Base-by-base conservation (phyloP, 2,329 filamentous ascomycete genomes). In the Trichophyton mentagrophytes region DNA sequence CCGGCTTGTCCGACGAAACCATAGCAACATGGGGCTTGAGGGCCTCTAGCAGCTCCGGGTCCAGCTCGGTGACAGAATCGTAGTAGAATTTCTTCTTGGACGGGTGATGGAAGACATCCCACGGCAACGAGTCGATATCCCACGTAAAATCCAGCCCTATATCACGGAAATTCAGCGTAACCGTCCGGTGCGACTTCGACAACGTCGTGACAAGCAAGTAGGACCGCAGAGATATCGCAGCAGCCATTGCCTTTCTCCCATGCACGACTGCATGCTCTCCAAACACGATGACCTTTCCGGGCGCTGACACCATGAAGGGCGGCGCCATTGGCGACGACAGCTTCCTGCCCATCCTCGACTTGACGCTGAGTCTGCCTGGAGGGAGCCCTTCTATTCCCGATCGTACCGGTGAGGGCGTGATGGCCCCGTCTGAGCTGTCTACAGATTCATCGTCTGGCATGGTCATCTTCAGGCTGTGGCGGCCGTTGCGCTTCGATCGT, bases 261-360 rank as follows among this genome's bases (percentile, higher is more conserved):
- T 99, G 85, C 20, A 99, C 93, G n/a, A 97, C 93, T 1, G 93
- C 88, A 77, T 99, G 93, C 74, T 99, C 93, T 66, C 93, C 93
- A 76, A 92, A 97, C 59, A 97, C 89, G 72, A 99, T 99, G 70
- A 96, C 93, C 74, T 99, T 99, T 65, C 92, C 95, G 0, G 93
- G 93, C 1, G 95, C 92, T 15, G 93, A 97, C 61, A 97, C 91
- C 89, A 99, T 96, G 72, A 99, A 99, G 63, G 91, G 79, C 49
- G 92, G 91, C 76, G 93, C 81, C 77, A 86, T 82, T 0, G 84
- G 83, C 57, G 81, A 81, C 22, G 77, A 79, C 4, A 72, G 62
- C 64, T 79, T 78, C 60, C 75, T 70, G 40, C 64, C 57, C 61
- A 58, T 61, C 42, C 56, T 42, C 47, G 65, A 59, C 60, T 64